These are phyloP conservation scores for Lactifluus pinguis DNA, from an alignment of 768 basidiomycete genomes.

Conservation along the genomic window DNA sequence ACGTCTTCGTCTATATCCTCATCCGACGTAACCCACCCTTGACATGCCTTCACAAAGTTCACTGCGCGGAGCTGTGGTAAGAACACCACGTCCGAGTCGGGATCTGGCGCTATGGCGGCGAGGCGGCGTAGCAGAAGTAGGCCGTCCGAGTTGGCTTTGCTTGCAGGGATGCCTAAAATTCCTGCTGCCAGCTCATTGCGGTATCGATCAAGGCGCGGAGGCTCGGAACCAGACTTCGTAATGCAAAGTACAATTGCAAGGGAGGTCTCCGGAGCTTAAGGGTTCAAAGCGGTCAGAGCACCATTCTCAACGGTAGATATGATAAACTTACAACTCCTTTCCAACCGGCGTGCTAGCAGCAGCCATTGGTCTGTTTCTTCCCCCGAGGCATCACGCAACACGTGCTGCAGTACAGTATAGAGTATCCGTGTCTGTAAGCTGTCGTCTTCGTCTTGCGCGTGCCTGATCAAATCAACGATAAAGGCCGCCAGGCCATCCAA, in stretches of 20 bases:
- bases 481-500: conserved; percentile 27
- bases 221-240: conserved; percentile 54
- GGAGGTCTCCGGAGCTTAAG: conserved; percentile 58
- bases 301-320: neutral
- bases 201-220: conserved; percentile 63
- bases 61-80: conserved; percentile 78
- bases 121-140: conserved; percentile 61
- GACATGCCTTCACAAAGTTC: conserved; percentile 77
- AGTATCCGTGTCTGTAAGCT: conserved; percentile 53
- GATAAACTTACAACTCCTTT: conserved; percentile 45
- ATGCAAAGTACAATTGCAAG: conserved; percentile 59
- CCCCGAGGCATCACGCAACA: conserved; percentile 48
- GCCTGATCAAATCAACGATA: conserved; percentile 27
- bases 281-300: neutral
- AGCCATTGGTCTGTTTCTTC: conserved; percentile 76
- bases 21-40: conserved; percentile 64
- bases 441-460: conserved; percentile 33
- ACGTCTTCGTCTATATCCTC: conserved; percentile 68
- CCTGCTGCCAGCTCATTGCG: conserved; percentile 87
- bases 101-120: conserved; percentile 61
- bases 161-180: conserved; percentile 54
- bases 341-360: conserved; percentile 50
- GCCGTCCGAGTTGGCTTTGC: conserved; percentile 60
- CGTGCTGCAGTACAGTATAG: conserved; percentile 47
- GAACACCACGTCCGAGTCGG: conserved; percentile 75